Evolutionary conservation across 306 rosid species (phyloP).

Genomic region (Lathyrus tuberosus): DNA sequence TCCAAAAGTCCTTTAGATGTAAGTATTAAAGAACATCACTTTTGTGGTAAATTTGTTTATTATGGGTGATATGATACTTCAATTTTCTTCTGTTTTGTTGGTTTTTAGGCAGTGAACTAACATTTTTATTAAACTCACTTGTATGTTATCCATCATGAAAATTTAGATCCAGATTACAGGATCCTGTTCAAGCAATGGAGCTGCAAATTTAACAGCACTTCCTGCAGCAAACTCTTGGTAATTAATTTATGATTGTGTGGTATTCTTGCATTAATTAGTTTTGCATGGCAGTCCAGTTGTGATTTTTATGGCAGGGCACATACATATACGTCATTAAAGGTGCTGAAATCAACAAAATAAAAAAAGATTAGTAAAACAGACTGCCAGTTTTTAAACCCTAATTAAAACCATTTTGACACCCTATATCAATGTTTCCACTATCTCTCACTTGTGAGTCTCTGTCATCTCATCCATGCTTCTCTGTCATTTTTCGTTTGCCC

Average conservation of each 20-base stretch:
- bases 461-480: background rate
- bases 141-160: conserved; percentile 37
- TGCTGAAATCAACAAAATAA: background rate
- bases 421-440: background rate
- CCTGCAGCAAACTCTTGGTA: conserved; percentile 51
- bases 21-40: conserved; percentile 34
- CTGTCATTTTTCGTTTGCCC: background rate
- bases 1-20: conserved; percentile 45
- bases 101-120: conserved; percentile 25
- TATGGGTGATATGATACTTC: conserved; percentile 17
- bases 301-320: background rate
- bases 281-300: background rate
- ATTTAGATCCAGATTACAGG: conserved; percentile 43
- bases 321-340: background rate
- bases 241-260: conserved; percentile 21
- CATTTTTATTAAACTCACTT: conserved; percentile 20
- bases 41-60: conserved; percentile 19
- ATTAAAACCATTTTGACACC: background rate
- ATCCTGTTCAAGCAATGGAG: conserved; percentile 37
- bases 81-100: conserved; percentile 5
- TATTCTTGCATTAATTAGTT: conserved; percentile 5
- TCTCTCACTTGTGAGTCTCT: background rate
- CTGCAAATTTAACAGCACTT: conserved; percentile 25
- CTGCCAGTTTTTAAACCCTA: background rate
- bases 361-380: background rate